Evolutionary conservation across 805 yeast species (phyloP), one percentile per base, ranked within the genome.

Genomic region (Zygosaccharomyces pseudorouxii): DNA sequence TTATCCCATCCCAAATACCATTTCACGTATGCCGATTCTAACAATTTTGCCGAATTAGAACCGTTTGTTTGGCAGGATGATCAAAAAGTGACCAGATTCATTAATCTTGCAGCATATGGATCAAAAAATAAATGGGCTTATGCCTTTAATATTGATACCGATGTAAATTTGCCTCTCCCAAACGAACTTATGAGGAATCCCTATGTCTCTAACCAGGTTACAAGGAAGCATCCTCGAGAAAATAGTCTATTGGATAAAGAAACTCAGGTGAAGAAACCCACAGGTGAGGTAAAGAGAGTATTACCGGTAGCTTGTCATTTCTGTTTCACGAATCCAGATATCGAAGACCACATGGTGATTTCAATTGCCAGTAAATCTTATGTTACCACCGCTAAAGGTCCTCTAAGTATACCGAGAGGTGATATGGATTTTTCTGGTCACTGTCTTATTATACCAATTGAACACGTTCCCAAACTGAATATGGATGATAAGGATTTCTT

Each of bases 361-460:
- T 78, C 93, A 0, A 84, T 90, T 45, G 92, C 87, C 0, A 75
- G 76, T 10, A 70, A 72, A 40, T 68, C 80, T 0, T 89, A 89
- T 62, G 44, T 89, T 49, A 83, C 97, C 0, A 73, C 82, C 12
- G 95, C 96, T 0, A 89, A 86, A 60, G 97, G 97, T 0, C 97
- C 97, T 0, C 66, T 89, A 16, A 78, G 86, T 1, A 66, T 74
- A 23, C 78, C 83, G 0, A 70, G 70, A 11, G 67, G 69, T 3
- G 65, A 76, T 3, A 68, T 75, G 59, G 69, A 71, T 7, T 82
- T 86, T 58, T 79, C 95, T 0, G 96, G 95, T 0, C 97, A 89
- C 70, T 86, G 87, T 19, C 71, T 89, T 38, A 74, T 90, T 7
- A 79, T 89, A 10, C 95, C 97, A 0, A 77, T 90, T 16, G 80